Conservation (phyloP, 2,329 filamentous ascomycete genomes). For the Claviceps pusilla region DNA sequence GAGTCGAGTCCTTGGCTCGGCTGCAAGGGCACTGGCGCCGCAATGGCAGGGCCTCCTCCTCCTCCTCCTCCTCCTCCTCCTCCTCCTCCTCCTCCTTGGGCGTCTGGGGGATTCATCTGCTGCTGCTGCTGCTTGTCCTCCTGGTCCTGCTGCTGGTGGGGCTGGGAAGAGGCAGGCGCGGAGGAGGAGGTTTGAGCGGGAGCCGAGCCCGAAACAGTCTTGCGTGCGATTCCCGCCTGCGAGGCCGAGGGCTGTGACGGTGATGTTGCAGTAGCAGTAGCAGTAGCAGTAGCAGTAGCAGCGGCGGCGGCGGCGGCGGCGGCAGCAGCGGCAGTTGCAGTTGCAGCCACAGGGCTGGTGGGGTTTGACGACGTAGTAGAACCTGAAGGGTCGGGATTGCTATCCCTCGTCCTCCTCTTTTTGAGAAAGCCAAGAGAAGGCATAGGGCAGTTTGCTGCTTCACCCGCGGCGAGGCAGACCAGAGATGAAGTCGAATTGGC, state of each 20-base stretch:
- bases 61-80: background rate
- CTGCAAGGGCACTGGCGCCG: conserved; percentile 13
- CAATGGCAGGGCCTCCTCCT: conserved; percentile 11
- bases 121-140: conserved; percentile 8
- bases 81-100: conserved; percentile 4
- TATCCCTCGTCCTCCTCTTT: conserved; percentile 97
- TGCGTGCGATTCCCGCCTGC: conserved; percentile 5
- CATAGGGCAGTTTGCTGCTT: conserved; percentile 39
- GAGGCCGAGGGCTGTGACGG: conserved; percentile 28
- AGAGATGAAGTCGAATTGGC: conserved; percentile 1
- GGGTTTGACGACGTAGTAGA: conserved; percentile 38
- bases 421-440: conserved; percentile 92
- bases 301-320: too few species aligned
- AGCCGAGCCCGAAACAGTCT: conserved; percentile 6
- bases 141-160: conserved; percentile 8
- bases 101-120: conserved; percentile 13
- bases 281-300: conserved; percentile 14
- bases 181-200: conserved; percentile 4
- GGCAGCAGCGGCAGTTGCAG: background rate
- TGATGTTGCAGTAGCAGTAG: conserved; percentile 20
- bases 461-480: conserved; percentile 4
- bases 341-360: conserved; percentile 43
- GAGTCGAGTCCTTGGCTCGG: conserved; percentile 27
- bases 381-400: conserved; percentile 48
- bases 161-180: conserved; percentile 8